A percentile compares a stretch with the other conserved stretches of the same genome.
Evolutionary conservation across 306 rosid genomes (phyloP).

Genomic region (Sphenostylis stenocarpa): DNA sequence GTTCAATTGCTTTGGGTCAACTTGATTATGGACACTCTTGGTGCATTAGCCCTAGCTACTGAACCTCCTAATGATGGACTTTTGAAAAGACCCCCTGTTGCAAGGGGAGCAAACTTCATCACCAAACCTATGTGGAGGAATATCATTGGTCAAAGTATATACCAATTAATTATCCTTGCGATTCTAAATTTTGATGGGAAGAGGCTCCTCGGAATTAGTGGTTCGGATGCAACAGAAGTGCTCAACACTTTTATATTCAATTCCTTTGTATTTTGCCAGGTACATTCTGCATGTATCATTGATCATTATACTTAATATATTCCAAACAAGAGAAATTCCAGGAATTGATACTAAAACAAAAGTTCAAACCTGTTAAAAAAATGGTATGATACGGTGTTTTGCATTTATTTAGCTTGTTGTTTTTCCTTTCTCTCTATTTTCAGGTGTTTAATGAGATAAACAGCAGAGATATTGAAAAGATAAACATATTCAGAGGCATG

Average conservation of each 20-base stretch:
- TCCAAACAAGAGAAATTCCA: background rate
- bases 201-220: slow-evolving; percentile 62
- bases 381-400: background rate
- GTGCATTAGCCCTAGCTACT: slow-evolving; percentile 95
- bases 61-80: slow-evolving; percentile 92
- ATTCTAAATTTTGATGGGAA: slow-evolving; percentile 68
- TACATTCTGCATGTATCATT: slow-evolving; percentile 15
- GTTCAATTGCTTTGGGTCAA: slow-evolving; percentile 98
- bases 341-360: background rate
- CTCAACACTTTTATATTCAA: slow-evolving; percentile 90
- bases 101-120: slow-evolving; percentile 66
- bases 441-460: slow-evolving; percentile 95
- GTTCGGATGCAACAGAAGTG: slow-evolving; percentile 61
- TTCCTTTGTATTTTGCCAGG: slow-evolving; percentile 96
- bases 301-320: background rate
- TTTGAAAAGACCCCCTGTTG: slow-evolving; percentile 71
- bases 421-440: slow-evolving; percentile 24
- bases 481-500: slow-evolving; percentile 82
- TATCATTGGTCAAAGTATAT: slow-evolving; percentile 89
- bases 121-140: slow-evolving; percentile 96
- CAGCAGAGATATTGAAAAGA: slow-evolving; percentile 83
- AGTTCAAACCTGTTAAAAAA: background rate
- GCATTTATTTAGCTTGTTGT: background rate
- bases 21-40: slow-evolving; percentile 99
- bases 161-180: slow-evolving; percentile 70